Base-by-base conservation (phyloP, 169 alveolate genomes). In the Toxoplasma gondii region DNA sequence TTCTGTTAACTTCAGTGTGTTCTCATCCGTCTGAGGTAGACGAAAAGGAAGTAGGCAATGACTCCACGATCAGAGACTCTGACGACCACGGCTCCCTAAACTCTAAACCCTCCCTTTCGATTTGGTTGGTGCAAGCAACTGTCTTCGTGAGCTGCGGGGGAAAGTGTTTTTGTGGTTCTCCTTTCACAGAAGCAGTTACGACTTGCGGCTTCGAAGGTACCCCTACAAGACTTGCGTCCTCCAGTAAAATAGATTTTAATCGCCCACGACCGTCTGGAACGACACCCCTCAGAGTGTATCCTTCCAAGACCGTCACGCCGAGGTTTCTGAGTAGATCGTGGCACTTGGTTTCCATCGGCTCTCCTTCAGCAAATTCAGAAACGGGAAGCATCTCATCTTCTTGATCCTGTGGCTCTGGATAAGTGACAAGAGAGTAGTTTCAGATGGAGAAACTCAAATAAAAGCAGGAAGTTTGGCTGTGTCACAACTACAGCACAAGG, bases 291-390 rank as follows among this genome's bases (percentile, higher is more conserved):
- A 84, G 43, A 16, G 34, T 45, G 67, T 44, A 45, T 10, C 54
- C 70, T 9, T 84, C 78, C 67, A 84, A 29, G 44, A 84, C 39
- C 74, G 44, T 49, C 45, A 84, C 91, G 9, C 91, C 74, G 43
- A 84, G 38, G 36, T 43, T n/a, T 17, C 0, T 31, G 22, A 84
- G 91, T 9, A 84, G 78, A 10, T 49, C 78, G 43, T 84, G 69
- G 29, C 45, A 29, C 67, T 44, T 41, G 31, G 1, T 24, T 49
- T 84, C 91, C 41, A 84, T 44, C 39, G 91, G 67, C 4, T 49
- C 91, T 17, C 44, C 44, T 29, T 44, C 74, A 43, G 2, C 45
- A 43, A 84, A 84, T 38, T n/a, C 91, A 70, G 45, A 38, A 24
- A 29, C 67, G 17, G 91, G 31, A 22, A 84, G 78, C 36, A 29